Evolutionary conservation across 176 grass and related monocot genomes (phyloP), one percentile per base, ranked within the genome.

Genomic region (Hsuehochloa calcarea): DNA sequence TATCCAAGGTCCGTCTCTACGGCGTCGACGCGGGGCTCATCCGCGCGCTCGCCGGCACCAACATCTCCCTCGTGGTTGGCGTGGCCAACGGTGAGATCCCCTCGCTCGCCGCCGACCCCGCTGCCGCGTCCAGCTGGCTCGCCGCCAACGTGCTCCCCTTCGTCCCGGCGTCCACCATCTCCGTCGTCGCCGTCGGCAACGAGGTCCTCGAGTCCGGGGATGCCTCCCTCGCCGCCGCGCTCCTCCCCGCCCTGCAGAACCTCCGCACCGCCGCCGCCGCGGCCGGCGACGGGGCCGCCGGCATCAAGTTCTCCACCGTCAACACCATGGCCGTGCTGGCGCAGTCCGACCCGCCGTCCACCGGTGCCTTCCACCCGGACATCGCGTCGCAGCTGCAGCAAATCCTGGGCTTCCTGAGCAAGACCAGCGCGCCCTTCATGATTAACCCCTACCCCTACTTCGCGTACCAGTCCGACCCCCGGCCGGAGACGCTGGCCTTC

Each of bases 371-470:
- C 91, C 93, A 86, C 85, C 26, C 83, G 13, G 89, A 95, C 11
- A 41, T 93, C 19, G n/a, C 89, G 12, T 61, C 93, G 8, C 82
- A 88, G 80, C 89, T 98, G 65, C 84, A 87, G 75, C 70, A 82
- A 46, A 90, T 95, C 70, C 83, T 98, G 65, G 80, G 25, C 0
- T 95, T 98, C 91, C 93, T 98, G 13, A 89, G 89, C 82, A 66
- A 56, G 15, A 98, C 96, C 37, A 47, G 79, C 79, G 82, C 88
- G 46, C 96, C 96, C 3, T 95, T 98, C 87, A 98, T 98, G 96
- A 83, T 98, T 38, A 98, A 98, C 68, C 96, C 96, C 16, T 98
- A 98, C 85, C 96, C 96, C 35, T 98, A 88, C 89, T 98, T 98
- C 88, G 96, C 96, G 26, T 98, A 98, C 88, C 96, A 90, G 74